A percentile compares a stretch with the other conserved stretches of the same genome.
These are phyloP conservation scores for Cystofilobasidium macerans DNA, from an alignment of 768 basidiomycete species.

Conservation along the genomic window DNA sequence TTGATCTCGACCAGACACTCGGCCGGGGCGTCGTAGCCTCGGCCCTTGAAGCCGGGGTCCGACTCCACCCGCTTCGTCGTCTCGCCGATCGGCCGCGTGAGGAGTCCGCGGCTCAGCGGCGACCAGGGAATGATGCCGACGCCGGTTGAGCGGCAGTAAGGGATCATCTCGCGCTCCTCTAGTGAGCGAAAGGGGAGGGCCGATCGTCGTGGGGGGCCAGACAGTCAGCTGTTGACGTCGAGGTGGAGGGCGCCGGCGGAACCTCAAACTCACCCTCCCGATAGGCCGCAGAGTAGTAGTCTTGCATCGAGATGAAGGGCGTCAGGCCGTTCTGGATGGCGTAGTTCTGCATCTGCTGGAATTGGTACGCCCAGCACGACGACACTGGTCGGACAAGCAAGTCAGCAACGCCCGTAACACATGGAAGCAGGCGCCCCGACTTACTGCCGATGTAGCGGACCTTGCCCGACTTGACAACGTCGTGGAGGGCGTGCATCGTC, in stretches of 20 bases:
- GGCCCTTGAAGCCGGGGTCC: constrained; percentile 32
- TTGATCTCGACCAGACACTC: constrained; percentile 25
- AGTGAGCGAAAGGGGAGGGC: background rate
- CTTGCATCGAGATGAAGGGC: constrained; percentile 46
- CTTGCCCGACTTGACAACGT: constrained; percentile 22
- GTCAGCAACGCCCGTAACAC: background rate
- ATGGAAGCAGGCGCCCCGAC: background rate
- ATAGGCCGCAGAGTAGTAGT: constrained; percentile 48
- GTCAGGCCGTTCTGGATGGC: constrained; percentile 52
- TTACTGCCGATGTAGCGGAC: constrained; percentile 25
- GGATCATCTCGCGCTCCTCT: constrained; percentile 36
- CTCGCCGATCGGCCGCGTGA: constrained; percentile 34
- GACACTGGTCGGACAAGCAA: no score
- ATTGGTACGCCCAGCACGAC: constrained; percentile 11
- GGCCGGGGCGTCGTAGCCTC: constrained; percentile 13
- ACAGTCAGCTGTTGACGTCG: no score
- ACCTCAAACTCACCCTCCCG: constrained; percentile 40
- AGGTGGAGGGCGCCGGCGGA: background rate
- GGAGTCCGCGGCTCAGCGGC: constrained; percentile 41
- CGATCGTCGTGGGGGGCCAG: no score
- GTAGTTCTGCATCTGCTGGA: constrained; percentile 39
- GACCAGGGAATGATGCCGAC: constrained; percentile 51
- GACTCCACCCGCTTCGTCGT: constrained; percentile 42
- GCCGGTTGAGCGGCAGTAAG: constrained; percentile 39
- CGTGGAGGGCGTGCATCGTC: constrained; percentile 25